phyloP scores from a whole-genome alignment of 345 rosid genomes.

The Psidium friedrichsthalianum region DNA sequence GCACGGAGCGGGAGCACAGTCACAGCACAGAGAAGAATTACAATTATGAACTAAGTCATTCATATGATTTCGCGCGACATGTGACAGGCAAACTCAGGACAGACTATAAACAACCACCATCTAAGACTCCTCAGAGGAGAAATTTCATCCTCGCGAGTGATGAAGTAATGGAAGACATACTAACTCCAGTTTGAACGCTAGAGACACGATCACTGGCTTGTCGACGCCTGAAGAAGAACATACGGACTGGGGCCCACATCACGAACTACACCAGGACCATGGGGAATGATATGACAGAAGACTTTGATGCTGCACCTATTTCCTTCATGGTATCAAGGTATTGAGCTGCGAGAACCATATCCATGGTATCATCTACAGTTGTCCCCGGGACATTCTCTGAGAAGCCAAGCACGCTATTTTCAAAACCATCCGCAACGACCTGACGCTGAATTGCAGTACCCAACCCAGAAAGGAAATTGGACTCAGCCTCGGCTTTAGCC shows the following conservation, averaged over 20 bases:
- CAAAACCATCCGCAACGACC: constrained; percentile 11
- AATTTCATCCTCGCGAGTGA: neutral
- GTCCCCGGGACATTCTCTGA: constrained; percentile 5
- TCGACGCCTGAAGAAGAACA: constrained; percentile 1
- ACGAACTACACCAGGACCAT: constrained; percentile 9
- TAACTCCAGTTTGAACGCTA: neutral
- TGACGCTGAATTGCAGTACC: constrained; percentile 12
- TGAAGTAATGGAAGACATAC: neutral
- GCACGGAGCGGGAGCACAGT: neutral
- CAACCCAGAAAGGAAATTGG: constrained; percentile 11
- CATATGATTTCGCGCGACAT: neutral
- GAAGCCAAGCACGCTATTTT: constrained; percentile 12
- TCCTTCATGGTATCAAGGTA: constrained; percentile 14
- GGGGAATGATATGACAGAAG: constrained; percentile 4
- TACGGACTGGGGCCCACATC: constrained; percentile 10
- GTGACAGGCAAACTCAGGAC: neutral
- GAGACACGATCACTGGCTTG: too few species aligned
- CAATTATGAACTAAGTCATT: neutral
- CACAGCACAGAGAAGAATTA: neutral
- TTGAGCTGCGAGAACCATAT: constrained; percentile 6
- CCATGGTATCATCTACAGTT: constrained; percentile 9
- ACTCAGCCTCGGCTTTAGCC: constrained; percentile 13
- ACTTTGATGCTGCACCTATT: constrained; percentile 7
- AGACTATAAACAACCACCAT: too few species aligned
- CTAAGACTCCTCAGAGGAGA: neutral